A percentile compares a stretch with the other conserved stretches of the same genome.
Evolutionary conservation across 495 filamentous ascomycete genomes (phyloP).

Genomic region (Astrocystis sublimbata): DNA sequence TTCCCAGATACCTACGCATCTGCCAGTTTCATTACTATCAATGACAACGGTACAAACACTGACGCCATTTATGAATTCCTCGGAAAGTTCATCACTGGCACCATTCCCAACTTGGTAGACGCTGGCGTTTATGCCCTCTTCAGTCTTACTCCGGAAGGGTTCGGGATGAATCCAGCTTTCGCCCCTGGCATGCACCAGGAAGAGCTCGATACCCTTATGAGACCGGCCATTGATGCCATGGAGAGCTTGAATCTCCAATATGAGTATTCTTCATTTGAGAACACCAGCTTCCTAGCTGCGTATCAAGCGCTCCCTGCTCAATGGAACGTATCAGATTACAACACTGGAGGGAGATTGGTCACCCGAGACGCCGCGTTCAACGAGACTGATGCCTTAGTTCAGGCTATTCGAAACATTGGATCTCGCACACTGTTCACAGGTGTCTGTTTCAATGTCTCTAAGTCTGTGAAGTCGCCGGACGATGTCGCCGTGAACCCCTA

Average conservation of each 20-base stretch:
- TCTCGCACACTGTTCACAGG: slow-evolving; percentile 15
- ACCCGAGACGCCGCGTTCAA: slow-evolving; percentile 16
- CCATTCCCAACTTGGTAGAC: not conserved
- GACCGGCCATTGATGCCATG: not conserved
- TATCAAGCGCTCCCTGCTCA: not conserved
- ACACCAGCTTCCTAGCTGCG: not conserved
- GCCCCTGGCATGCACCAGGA: not conserved
- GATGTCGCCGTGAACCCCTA: slow-evolving; percentile 20
- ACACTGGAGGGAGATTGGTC: slow-evolving; percentile 18
- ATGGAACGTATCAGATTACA: slow-evolving; percentile 22
- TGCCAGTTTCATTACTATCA: slow-evolving; percentile 12
- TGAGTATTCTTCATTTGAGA: not conserved
- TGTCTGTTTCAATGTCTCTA: slow-evolving; percentile 14
- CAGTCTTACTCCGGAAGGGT: not conserved
- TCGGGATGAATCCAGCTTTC: not conserved
- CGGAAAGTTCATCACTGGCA: not conserved
- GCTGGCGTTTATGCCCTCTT: not conserved
- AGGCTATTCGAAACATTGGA: slow-evolving; percentile 13
- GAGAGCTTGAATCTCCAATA: not conserved
- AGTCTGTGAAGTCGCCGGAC: slow-evolving; percentile 7
- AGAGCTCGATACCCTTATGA: not conserved
- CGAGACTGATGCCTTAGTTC: slow-evolving; percentile 15
- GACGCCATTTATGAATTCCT: not conserved
- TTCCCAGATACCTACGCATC: slow-evolving; percentile 24
- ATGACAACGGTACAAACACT: slow-evolving; percentile 20